Evolutionary conservation across 1,139 yeast genomes (phyloP).

Genomic region (Yamadazyma sp.): DNA sequence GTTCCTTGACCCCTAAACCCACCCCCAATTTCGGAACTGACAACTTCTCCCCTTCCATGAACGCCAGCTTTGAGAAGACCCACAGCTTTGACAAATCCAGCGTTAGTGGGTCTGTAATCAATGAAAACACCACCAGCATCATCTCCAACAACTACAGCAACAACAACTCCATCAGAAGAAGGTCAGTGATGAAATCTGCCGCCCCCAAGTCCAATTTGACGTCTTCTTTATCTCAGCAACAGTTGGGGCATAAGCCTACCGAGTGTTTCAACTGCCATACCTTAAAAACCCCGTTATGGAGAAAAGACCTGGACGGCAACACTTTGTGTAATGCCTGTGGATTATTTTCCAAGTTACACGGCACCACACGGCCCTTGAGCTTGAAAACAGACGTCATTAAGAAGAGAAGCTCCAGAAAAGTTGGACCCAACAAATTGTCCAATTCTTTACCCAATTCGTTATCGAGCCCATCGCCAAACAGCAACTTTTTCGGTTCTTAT

Average conservation of each 20-base stretch:
- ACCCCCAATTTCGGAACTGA: conserved; percentile 6
- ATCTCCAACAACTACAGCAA: background rate
- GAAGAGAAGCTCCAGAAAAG: conserved; percentile 47
- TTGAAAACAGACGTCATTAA: conserved; percentile 89
- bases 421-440: conserved; percentile 11
- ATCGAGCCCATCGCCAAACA: conserved; percentile 4
- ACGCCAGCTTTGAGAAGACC: background rate
- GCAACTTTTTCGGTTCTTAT: conserved; percentile 6
- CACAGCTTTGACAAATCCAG: too few species aligned
- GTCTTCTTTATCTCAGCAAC: conserved; percentile 23
- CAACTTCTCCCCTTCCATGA: conserved; percentile 3
- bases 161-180: background rate
- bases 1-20: conserved; percentile 9
- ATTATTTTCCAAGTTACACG: conserved; percentile 54
- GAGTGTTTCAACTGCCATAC: conserved; percentile 57
- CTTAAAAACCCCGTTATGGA: conserved; percentile 58
- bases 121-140: conserved; percentile 3
- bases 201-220: conserved; percentile 35
- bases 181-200: conserved; percentile 5
- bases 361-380: conserved; percentile 58
- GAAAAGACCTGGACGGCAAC: conserved; percentile 55
- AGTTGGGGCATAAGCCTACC: conserved; percentile 10
- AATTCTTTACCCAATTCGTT: conserved; percentile 14
- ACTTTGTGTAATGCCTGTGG: conserved; percentile 64
- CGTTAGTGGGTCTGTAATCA: background rate